These are phyloP conservation scores for Globisporangium cylindrosporum DNA, from an alignment of 352 stramenopile genomes.

Conservation along the genomic window DNA sequence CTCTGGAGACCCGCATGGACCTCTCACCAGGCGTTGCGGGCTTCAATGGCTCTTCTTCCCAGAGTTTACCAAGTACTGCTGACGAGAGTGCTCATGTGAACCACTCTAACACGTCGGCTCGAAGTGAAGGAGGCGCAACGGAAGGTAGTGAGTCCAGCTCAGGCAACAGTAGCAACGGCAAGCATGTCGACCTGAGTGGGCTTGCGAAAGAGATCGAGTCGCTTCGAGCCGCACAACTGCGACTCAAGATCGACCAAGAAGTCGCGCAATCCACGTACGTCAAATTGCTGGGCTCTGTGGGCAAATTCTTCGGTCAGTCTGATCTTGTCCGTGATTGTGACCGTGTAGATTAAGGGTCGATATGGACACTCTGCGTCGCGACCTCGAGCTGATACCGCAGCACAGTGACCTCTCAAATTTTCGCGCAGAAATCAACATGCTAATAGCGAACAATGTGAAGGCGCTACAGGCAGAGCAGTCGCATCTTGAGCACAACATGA, in stretches of 20 bases:
- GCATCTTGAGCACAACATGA: constrained; percentile 33
- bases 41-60: not conserved
- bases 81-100: not conserved
- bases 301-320: no score
- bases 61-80: not conserved
- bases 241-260: constrained; percentile 64
- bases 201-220: constrained; percentile 52
- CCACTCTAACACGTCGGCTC: not conserved
- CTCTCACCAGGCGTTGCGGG: not conserved
- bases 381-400: constrained; percentile 34
- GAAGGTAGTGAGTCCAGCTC: not conserved
- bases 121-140: not conserved
- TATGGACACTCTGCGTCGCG: constrained; percentile 32
- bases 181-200: constrained; percentile 19
- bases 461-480: constrained; percentile 26
- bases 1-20: constrained; percentile 28
- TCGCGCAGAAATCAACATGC: constrained; percentile 38
- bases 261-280: constrained; percentile 31
- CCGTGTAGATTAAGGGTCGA: constrained; percentile 32
- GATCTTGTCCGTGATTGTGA: not conserved
- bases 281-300: not conserved
- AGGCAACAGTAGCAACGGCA: constrained; percentile 6
- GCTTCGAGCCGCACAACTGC: constrained; percentile 48
- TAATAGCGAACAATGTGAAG: constrained; percentile 20
- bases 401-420: constrained; percentile 37